Evolutionary conservation across 176 grass and related monocot species (phyloP).

Genomic region (Musa itinerans): DNA sequence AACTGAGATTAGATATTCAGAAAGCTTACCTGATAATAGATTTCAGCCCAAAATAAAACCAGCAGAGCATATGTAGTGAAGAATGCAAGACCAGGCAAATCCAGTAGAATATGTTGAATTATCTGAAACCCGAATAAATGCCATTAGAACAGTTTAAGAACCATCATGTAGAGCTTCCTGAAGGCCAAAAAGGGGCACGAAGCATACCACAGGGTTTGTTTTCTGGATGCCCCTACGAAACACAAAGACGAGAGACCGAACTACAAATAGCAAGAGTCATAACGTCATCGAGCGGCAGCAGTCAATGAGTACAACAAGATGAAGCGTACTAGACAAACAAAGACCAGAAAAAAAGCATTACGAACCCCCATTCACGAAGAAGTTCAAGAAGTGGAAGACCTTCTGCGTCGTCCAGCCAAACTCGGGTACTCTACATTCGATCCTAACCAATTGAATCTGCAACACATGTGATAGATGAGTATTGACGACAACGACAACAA

Average conservation of each 20-base stretch:
- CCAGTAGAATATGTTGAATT: constrained; percentile 68
- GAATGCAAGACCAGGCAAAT: constrained; percentile 79
- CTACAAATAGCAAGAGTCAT: background rate
- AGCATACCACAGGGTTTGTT: background rate
- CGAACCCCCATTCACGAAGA: constrained; percentile 60
- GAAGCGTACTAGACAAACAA: background rate
- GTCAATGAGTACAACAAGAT: background rate
- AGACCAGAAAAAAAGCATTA: background rate
- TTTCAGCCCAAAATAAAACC: constrained; percentile 83
- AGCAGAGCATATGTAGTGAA: constrained; percentile 81
- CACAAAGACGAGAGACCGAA: background rate
- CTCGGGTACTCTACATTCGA: constrained; percentile 69
- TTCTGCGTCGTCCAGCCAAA: constrained; percentile 94
- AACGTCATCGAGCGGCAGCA: no score
- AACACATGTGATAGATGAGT: background rate
- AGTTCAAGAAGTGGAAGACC: constrained; percentile 80
- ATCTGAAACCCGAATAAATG: constrained; percentile 30
- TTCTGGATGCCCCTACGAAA: background rate
- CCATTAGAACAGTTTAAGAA: no score
- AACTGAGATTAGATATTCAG: no score
- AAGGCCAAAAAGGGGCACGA: background rate
- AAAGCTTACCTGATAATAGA: constrained; percentile 55
- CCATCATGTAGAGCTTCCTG: no score
- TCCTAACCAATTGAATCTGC: constrained; percentile 67
- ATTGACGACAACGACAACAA: background rate